Evolutionary conservation across 1,139 yeast species (phyloP).

Genomic region (Eremothecium sinecaudum): DNA sequence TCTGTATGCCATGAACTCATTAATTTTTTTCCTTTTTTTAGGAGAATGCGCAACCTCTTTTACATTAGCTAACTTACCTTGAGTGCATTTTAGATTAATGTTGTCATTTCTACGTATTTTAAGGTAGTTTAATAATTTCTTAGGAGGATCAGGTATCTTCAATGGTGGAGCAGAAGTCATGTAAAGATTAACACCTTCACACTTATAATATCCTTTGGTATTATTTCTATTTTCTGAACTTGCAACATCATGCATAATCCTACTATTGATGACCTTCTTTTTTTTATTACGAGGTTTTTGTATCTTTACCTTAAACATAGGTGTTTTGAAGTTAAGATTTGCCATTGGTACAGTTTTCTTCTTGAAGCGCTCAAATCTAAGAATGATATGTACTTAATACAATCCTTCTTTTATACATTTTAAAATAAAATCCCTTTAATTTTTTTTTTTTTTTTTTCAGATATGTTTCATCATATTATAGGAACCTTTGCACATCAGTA

Average conservation of each 20-base stretch:
- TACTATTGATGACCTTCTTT: not conserved
- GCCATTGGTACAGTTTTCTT: not conserved
- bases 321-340: constrained; percentile 3
- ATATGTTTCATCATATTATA: constrained; percentile 1
- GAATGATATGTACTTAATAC: not conserved
- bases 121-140: constrained; percentile 1
- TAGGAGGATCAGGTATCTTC: constrained; percentile 8
- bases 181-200: constrained; percentile 9
- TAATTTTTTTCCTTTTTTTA: constrained; percentile 8
- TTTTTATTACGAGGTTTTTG: not conserved
- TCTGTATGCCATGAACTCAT: constrained; percentile 19
- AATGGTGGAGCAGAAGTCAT: constrained; percentile 7
- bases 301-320: constrained; percentile 7
- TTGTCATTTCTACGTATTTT: not conserved
- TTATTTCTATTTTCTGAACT: not conserved
- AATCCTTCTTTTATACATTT: not conserved
- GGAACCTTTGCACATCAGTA: constrained; percentile 1
- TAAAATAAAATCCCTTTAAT: not conserved
- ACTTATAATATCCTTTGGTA: constrained; percentile 1
- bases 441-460: constrained; percentile 3
- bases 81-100: not conserved
- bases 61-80: not conserved
- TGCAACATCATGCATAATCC: not conserved
- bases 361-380: no score
- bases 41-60: not conserved